Evolutionary conservation across 192 early-diverging fungal genomes (phyloP).

Genomic region (Piromyces finnis): DNA sequence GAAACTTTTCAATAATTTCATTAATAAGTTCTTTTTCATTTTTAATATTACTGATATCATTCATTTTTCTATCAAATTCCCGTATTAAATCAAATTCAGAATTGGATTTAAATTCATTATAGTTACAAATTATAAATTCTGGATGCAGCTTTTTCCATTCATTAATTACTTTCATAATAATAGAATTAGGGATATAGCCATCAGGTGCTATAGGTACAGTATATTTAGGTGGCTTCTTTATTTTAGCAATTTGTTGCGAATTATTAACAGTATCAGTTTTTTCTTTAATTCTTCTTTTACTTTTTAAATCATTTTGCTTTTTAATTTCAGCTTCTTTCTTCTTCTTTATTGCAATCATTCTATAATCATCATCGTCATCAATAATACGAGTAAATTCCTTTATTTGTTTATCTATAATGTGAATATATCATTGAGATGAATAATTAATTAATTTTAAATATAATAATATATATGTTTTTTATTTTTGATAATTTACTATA

Average conservation of each 20-base stretch:
- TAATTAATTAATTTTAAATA: no score
- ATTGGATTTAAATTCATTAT: rapidly evolving
- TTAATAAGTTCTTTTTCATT: background rate
- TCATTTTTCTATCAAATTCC: background rate
- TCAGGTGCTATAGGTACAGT: background rate
- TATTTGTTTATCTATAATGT: background rate
- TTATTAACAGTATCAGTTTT: background rate
- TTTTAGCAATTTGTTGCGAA: background rate
- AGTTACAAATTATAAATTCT: background rate
- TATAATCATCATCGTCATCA: background rate
- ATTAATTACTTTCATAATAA: background rate
- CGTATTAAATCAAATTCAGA: background rate
- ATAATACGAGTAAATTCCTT: background rate
- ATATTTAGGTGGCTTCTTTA: background rate
- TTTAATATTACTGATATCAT: background rate
- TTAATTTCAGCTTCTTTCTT: background rate
- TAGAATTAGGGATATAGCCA: background rate
- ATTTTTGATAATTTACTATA: background rate
- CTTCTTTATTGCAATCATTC: no score
- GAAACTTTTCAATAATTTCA: background rate
- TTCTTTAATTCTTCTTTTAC: background rate
- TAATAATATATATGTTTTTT: no score
- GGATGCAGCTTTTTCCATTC: background rate
- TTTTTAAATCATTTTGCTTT: background rate
- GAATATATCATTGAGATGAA: no score